Evolutionary conservation across 805 yeast species (phyloP).

Genomic region (Starmera caribaea): DNA sequence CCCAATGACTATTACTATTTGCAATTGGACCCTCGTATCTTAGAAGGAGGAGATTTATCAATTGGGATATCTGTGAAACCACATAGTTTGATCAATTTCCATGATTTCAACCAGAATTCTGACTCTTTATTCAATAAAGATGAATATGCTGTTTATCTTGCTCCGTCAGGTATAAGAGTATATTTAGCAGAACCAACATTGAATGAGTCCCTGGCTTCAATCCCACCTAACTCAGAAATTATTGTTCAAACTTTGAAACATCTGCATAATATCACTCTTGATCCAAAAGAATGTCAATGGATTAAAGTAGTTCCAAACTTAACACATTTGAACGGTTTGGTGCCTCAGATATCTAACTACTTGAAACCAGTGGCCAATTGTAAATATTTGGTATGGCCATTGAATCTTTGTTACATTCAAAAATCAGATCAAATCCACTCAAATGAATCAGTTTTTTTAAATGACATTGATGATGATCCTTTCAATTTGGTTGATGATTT

Average conservation of each 20-base stretch:
- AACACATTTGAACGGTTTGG: conserved; percentile 57
- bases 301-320: conserved; percentile 59
- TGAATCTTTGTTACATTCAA: conserved; percentile 55
- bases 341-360: conserved; percentile 52
- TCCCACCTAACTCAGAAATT: conserved; percentile 32
- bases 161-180: conserved; percentile 48
- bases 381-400: conserved; percentile 65
- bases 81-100: conserved; percentile 11
- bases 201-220: conserved; percentile 24
- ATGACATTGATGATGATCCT: conserved; percentile 17
- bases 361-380: conserved; percentile 39
- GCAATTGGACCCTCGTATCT: conserved; percentile 38
- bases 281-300: conserved; percentile 32
- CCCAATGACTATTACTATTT: conserved; percentile 21
- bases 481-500: conserved; percentile 29
- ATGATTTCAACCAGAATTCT: conserved; percentile 7
- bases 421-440: conserved; percentile 17
- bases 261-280: conserved; percentile 22
- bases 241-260: conserved; percentile 26
- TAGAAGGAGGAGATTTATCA: conserved; percentile 29
- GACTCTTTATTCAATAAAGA: conserved; percentile 16
- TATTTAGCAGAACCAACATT: conserved; percentile 27
- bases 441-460: not conserved
- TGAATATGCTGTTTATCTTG: conserved; percentile 34
- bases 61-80: conserved; percentile 5